Evolutionary conservation across 2,329 filamentous ascomycete genomes (phyloP), one percentile per base, ranked within the genome.

Genomic region (Sporothrix variecibatus): DNA sequence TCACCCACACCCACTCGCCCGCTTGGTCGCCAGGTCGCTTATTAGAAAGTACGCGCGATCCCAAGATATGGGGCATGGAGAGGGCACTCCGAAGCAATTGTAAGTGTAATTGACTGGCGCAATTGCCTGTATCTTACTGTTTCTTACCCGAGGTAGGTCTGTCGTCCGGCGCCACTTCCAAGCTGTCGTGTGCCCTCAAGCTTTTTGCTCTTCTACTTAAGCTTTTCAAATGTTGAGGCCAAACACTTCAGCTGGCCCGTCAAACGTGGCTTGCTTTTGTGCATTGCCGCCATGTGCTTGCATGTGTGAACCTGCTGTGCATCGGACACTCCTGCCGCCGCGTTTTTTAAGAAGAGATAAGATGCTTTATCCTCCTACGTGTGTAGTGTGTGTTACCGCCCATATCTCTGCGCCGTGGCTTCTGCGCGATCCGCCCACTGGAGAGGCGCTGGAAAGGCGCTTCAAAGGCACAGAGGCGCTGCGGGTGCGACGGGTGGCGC

Each of bases 331-430:
- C 9, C 23, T 56, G 23, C 51, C n/a, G 51, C 49, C 51, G 49
- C 20, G 6, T 53, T 4, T 6, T 53, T 17, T 23, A n/a, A n/a
- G n/a, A n/a, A n/a, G n/a, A n/a, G n/a, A n/a, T n/a, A n/a, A n/a
- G n/a, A n/a, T n/a, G n/a, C n/a, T n/a, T n/a, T n/a, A n/a, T n/a
- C n/a, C n/a, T n/a, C n/a, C n/a, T n/a, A n/a, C n/a, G n/a, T 53
- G 7, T 53, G 51, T 56, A n/a, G 4, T 2, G 12, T 28, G 51
- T 28, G 51, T 9, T 26, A 58, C 11, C 56, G 5, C 28, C 26
- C 56, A 60, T 60, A 60, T 60, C 12, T 65, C 38, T 65, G 60
- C 34, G n/a, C 17, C 23, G n/a, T 65, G 62, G 62, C 62, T 67
- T 67, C 38, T 67, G 62, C 62, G 38, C 62, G 23, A 46, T 65